Evolutionary conservation across 805 yeast genomes (phyloP), one percentile per base, ranked within the genome.

Genomic region (Metschnikowia hibisci): DNA sequence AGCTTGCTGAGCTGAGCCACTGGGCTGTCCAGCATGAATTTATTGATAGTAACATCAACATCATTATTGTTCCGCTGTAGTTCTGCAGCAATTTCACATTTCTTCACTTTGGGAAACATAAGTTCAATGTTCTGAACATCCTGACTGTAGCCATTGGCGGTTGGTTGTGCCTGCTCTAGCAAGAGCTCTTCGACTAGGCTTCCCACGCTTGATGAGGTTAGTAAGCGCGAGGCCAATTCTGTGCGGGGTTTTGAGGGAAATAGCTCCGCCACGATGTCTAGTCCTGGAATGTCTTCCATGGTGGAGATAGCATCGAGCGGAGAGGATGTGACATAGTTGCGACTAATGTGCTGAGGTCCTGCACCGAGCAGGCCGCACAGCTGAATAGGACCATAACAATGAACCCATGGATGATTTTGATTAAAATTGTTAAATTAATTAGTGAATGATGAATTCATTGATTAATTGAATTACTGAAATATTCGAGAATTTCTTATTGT

Each of bases 61-160:
- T 71, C 61, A 1, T 64, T 62, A 5, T 61, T 47, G 30, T 61
- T 49, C 2, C 60, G 61, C 18, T 57, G 49, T 13, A 69, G 59
- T 3, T 60, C 58, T 1, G 53, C 46, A 3, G 59, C 48, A 6
- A 79, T 56, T 6, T 49, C 47, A 2, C 50, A 57, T 4, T 55
- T 32, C 2, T 67, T 63, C 2, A 65, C 46, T 12, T 67, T 55
- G 0, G 83, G 82, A 45, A 80, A 78, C 59, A 79, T 67, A 11
- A 67, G 71, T 37, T 55, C 50, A 25, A 75, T 50, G 23, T 55
- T 57, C 43, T 46, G 46, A 10, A 59, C 62, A 3, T 49, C 48
- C 1, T 39, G 42, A 13, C 50, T 39, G 39, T 47, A 53, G 4
- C 33, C 28, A n/a, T n/a, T n/a, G n/a, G 23, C 20, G 5, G 27